Conservation (phyloP, 225 moss, liverwort and hornwort genomes). For the Asterella californica region DNA sequence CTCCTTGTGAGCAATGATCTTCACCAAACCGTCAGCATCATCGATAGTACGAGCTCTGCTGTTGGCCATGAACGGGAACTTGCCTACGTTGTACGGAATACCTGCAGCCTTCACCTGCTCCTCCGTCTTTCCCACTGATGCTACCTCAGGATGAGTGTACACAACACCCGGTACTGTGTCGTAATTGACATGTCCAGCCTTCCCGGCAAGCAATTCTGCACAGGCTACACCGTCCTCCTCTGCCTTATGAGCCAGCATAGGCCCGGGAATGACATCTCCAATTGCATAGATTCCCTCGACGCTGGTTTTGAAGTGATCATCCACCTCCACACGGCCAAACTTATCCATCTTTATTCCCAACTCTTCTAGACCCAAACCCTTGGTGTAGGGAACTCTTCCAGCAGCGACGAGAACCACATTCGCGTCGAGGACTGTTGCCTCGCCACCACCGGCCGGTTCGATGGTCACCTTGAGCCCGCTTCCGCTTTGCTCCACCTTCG, state of each 20-base stretch:
- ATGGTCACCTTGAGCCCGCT: slow-evolving; percentile 58
- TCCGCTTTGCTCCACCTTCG: slow-evolving; percentile 67
- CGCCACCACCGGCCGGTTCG: slow-evolving; percentile 78
- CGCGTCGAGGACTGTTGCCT: slow-evolving; percentile 63
- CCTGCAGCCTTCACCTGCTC: slow-evolving; percentile 94
- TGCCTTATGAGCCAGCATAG: slow-evolving; percentile 97
- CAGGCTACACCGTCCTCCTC: slow-evolving; percentile 96
- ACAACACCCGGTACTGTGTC: slow-evolving; percentile 92
- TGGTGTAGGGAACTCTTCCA: slow-evolving; percentile 66
- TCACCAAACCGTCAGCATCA: slow-evolving; percentile 93
- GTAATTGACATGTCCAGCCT: slow-evolving; percentile 95
- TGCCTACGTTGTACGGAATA: slow-evolving; percentile 77
- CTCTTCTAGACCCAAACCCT: slow-evolving; percentile 80
- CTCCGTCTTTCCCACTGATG: slow-evolving; percentile 91
- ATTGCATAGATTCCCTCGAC: slow-evolving; percentile 76
- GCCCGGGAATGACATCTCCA: slow-evolving; percentile 94
- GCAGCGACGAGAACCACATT: slow-evolving; percentile 86
- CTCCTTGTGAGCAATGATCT: slow-evolving; percentile 91
- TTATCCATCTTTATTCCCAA: slow-evolving; percentile 90
- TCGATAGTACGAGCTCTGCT: slow-evolving; percentile 93
- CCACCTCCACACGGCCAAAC: slow-evolving; percentile 84
- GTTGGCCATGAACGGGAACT: slow-evolving; percentile 90
- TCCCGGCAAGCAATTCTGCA: slow-evolving; percentile 84
- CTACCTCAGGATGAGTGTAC: slow-evolving; percentile 96
- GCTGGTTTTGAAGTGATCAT: slow-evolving; percentile 74